These are phyloP conservation scores for Boletus rex-veris DNA, from an alignment of 768 basidiomycete genomes.

Conservation along the genomic window DNA sequence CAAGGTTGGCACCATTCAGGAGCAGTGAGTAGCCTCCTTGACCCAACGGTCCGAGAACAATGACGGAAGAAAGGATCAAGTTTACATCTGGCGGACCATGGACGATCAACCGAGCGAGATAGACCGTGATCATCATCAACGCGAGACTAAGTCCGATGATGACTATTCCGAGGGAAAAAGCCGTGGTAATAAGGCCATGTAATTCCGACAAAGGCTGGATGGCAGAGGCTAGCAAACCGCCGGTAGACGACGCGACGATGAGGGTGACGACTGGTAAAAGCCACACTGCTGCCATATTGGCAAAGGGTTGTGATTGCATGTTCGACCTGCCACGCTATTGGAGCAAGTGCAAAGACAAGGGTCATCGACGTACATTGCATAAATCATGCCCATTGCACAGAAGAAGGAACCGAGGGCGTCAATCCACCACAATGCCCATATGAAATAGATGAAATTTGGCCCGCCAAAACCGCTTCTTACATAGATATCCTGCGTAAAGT, in stretches of 20 bases:
- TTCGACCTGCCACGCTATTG: slow-evolving; percentile 38
- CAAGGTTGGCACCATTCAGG: slow-evolving; percentile 38
- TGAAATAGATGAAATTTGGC: slow-evolving; percentile 34
- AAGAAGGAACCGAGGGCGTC: slow-evolving; percentile 40
- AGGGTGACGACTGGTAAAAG: slow-evolving; percentile 51
- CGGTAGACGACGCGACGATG: slow-evolving; percentile 51
- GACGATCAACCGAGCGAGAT: slow-evolving; percentile 43
- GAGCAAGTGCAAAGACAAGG: background rate
- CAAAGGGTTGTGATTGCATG: slow-evolving; percentile 39
- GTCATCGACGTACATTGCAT: slow-evolving; percentile 38
- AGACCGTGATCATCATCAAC: slow-evolving; percentile 47
- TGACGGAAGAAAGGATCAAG: slow-evolving; percentile 42
- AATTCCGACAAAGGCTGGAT: slow-evolving; percentile 36
- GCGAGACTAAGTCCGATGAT: slow-evolving; percentile 46
- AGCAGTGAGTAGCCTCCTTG: slow-evolving; percentile 48
- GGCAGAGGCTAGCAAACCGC: slow-evolving; percentile 42
- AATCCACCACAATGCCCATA: slow-evolving; percentile 54
- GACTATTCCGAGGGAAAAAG: slow-evolving; percentile 42
- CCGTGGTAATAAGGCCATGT: slow-evolving; percentile 41
- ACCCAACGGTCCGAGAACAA: slow-evolving; percentile 52
- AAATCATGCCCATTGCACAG: slow-evolving; percentile 47
- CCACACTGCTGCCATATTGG: slow-evolving; percentile 44
- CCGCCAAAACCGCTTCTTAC: slow-evolving; percentile 37
- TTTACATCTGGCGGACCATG: slow-evolving; percentile 39
- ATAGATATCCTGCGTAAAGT: slow-evolving; percentile 26